Base-by-base conservation (phyloP, 2,329 filamentous ascomycete genomes). In the Exserohilum turcica region DNA sequence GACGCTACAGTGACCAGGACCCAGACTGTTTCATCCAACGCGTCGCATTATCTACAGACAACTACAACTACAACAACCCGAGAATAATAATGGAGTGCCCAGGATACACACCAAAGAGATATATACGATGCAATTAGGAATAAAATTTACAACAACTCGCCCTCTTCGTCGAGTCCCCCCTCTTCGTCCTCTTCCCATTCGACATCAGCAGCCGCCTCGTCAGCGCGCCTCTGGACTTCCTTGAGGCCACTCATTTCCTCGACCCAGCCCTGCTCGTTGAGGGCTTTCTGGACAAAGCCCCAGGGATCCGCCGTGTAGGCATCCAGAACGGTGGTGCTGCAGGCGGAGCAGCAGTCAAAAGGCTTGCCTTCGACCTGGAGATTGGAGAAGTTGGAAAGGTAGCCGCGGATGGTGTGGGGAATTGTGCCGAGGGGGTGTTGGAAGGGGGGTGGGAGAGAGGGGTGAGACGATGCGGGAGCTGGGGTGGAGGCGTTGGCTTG, bases 341-440 rank as follows among this genome's bases (percentile, higher is more conserved):
- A 95, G 2, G 89, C 91, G 43, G 89, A 91, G 74, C 91, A 95
- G 72, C 86, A 87, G 51, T 91, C 86, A 72, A 92, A 95, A 0
- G 89, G 88, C 61, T 85, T 82, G 7, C 90, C 90, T 47, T 83
- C 85, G 60, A 94, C 86, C 32, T 88, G 80, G 54, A 92, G 80
- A 59, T 88, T 92, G 66, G 86, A 84, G 73, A 91, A 94, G 3
- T 81, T 88, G 29, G 85, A 84, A 18, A 92, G 79, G 71, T 89
- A 92, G 19, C 90, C 90, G 28, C 91, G 86, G 46, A 94, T 86
- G 59, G 91, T 89, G 71, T 95, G 91, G 1, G 91, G 90, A 0
- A 94, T 84, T 12, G 89, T 82, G 18, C 85, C 83, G 6, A 88
- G 78, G 0, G 92, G 92, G 70, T 96, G 73, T 6, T 60, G 56